These are phyloP conservation scores for Scenedesmus sp. DNA, from an alignment of 163 green algal genomes.

Conservation along the genomic window DNA sequence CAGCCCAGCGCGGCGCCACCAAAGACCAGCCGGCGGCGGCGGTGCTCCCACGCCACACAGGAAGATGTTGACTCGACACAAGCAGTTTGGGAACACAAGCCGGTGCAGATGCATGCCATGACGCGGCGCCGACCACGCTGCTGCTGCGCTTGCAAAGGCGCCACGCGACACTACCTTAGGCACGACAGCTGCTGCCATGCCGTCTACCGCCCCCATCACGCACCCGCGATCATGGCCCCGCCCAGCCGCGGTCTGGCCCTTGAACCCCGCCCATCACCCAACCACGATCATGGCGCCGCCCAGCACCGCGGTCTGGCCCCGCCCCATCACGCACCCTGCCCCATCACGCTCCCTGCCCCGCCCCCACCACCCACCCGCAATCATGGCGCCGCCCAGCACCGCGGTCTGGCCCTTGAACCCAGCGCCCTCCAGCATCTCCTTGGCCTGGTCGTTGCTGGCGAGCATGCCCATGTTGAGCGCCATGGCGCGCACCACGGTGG, in stretches of 20 bases:
- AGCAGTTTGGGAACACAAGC: too few relatives aligned
- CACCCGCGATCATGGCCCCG: slow-evolving; percentile 86
- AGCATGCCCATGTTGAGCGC: slow-evolving; percentile 99
- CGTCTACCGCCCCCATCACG: not conserved
- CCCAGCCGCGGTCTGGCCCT: slow-evolving; percentile 72
- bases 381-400: slow-evolving; percentile 73
- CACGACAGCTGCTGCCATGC: not conserved
- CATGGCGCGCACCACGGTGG: slow-evolving; percentile 98
- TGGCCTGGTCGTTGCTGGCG: slow-evolving; percentile 98
- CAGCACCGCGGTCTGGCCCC: slow-evolving; percentile 70
- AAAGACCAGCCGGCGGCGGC: too few relatives aligned
- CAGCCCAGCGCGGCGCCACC: too few relatives aligned
- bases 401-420: slow-evolving; percentile 77
- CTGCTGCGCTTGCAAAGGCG: not conserved
- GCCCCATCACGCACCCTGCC: slow-evolving; percentile 74
- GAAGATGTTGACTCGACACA: too few relatives aligned
- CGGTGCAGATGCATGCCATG: not conserved
- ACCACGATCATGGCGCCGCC: too few relatives aligned
- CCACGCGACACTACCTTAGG: not conserved
- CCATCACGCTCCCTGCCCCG: slow-evolving; percentile 84
- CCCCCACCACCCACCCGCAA: too few relatives aligned
- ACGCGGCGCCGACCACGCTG: not conserved
- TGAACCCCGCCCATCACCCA: slow-evolving; percentile 82
- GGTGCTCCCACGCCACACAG: too few relatives aligned
- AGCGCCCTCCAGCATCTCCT: slow-evolving; percentile 88